Evolutionary conservation across 805 yeast species (phyloP), one percentile per base, ranked within the genome.

Genomic region (Kodamaea sagamina): DNA sequence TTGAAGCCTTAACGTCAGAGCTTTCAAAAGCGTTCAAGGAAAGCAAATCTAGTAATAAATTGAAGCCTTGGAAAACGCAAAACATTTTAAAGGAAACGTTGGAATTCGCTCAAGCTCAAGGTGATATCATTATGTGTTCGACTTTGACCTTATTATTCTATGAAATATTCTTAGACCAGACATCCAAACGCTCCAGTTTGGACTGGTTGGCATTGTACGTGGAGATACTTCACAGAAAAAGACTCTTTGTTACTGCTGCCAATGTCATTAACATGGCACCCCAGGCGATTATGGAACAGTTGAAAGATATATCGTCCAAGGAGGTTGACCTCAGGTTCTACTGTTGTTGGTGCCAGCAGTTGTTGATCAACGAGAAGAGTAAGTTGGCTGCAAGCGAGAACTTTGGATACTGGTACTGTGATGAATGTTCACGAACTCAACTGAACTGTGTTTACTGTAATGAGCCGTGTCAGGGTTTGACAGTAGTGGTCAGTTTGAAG

Each of bases 331-430:
- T 69, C 47, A 53, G 72, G 31, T 70, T 82, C 16, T 82, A 76
- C 51, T 86, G 93, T 58, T 75, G 76, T 21, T 65, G 68, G 53
- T 86, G 95, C 58, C 70, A 75, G 12, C 69, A 74, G 39, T 63
- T 82, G n/a, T 65, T 86, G 6, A 58, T 77, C 7, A 84, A 85
- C 59, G 89, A 83, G 49, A 51, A 54, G 4, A 68, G 81, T 3
- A 81, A 79, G 53, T 45, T 47, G 13, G 54, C 53, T 9, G 43
- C 47, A 9, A 46, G 47, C 26, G 58, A 52, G 16, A 61, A 59
- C 26, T 78, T 80, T 54, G 96, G 95, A 1, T 82, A 75, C 52
- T 89, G 96, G 96, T 86, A 83, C 60, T 90, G 97, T 65, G 88
- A 81, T 41, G 72, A 71, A 16, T 90, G 97, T 60, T 65, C 72